A percentile compares a stretch with the other conserved stretches of the same genome.
Evolutionary conservation across 2,329 filamentous ascomycete genomes (phyloP).

Genomic region (Plectosphaerella plurivora): DNA sequence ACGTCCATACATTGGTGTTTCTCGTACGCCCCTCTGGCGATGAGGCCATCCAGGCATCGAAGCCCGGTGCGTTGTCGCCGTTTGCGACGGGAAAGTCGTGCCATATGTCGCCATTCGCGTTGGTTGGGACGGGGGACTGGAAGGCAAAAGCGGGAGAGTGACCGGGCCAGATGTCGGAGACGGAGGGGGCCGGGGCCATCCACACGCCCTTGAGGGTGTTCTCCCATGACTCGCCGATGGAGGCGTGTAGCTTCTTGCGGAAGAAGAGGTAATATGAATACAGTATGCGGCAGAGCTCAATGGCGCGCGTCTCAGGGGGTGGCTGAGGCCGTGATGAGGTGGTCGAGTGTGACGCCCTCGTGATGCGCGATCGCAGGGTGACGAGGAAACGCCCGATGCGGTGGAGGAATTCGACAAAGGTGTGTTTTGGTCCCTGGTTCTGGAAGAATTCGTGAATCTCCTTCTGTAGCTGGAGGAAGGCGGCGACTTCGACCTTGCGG

Average conservation of each 20-base stretch:
- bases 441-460: slow-evolving; percentile 4
- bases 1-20: too few relatives aligned
- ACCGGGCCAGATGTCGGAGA: too few relatives aligned
- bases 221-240: slow-evolving; percentile 14
- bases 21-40: background rate
- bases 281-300: slow-evolving; percentile 33
- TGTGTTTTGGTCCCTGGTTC: slow-evolving; percentile 17
- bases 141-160: too few relatives aligned
- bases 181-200: background rate
- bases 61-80: slow-evolving; percentile 28
- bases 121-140: slow-evolving; percentile 23
- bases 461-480: slow-evolving; percentile 35
- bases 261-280: slow-evolving; percentile 39
- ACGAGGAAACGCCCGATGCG: slow-evolving; percentile 19
- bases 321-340: slow-evolving; percentile 27
- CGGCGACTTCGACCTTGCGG: slow-evolving; percentile 39
- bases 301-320: slow-evolving; percentile 32
- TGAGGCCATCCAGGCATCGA: slow-evolving; percentile 30
- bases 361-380: slow-evolving; percentile 34
- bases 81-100: slow-evolving; percentile 33
- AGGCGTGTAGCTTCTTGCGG: slow-evolving; percentile 34
- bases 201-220: background rate
- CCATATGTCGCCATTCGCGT: slow-evolving; percentile 20
- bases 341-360: slow-evolving; percentile 30
- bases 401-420: slow-evolving; percentile 12